These are phyloP conservation scores for Chlorella sp. DNA, from an alignment of 139 green algal species.

Conservation along the genomic window DNA sequence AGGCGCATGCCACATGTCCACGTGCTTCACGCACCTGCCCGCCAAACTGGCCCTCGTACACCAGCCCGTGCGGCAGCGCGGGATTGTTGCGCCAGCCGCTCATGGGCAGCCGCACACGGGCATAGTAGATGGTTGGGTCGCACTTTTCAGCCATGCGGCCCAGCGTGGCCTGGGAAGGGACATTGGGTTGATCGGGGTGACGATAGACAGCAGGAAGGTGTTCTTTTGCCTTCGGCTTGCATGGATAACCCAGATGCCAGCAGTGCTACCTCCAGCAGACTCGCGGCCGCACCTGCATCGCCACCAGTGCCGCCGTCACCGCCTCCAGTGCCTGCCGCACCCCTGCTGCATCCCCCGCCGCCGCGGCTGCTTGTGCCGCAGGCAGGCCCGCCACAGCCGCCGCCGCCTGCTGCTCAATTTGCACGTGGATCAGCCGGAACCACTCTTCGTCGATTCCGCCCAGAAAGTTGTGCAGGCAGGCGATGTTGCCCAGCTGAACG, in stretches of 20 bases:
- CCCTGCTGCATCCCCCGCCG: neutral
- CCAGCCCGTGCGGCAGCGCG: slow-evolving; percentile 1
- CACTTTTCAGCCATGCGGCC: slow-evolving; percentile 13
- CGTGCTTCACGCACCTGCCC: neutral
- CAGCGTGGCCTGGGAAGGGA: neutral
- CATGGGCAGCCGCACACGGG: slow-evolving; percentile 14
- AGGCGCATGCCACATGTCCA: too few relatives aligned
- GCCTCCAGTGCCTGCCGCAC: neutral
- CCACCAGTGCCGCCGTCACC: neutral
- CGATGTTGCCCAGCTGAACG: slow-evolving; percentile 14
- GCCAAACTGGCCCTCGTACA: slow-evolving; percentile 5
- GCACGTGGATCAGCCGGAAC: slow-evolving; percentile 15
- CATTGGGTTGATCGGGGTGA: neutral
- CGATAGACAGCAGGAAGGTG: neutral
- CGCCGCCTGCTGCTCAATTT: slow-evolving; percentile 15
- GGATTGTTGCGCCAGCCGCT: slow-evolving; percentile 19
- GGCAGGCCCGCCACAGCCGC: neutral
- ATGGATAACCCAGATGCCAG: too few relatives aligned
- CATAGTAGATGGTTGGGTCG: slow-evolving; percentile 12
- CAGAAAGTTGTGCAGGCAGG: slow-evolving; percentile 26
- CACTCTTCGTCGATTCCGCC: slow-evolving; percentile 10
- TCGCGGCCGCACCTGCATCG: neutral
- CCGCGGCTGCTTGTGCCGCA: neutral
- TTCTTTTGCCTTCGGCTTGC: too few relatives aligned
- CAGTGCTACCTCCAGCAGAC: neutral